phyloP scores from a whole-genome alignment of 352 stramenopile genomes.

The Pythium sukuiense region DNA sequence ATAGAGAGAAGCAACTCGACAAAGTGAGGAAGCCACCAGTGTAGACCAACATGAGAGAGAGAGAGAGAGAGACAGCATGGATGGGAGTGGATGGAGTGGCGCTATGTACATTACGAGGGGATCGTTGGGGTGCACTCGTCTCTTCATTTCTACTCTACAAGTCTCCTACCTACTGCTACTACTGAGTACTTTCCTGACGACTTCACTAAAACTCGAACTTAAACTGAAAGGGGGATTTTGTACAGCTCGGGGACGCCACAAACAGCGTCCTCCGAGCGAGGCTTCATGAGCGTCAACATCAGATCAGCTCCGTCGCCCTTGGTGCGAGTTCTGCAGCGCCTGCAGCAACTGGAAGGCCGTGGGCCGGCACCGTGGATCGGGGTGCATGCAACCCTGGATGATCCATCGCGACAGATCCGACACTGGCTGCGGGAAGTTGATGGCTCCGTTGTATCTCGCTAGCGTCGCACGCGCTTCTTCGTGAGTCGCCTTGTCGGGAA shows the following conservation, averaged over 20 bases:
- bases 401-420: constrained; percentile 67
- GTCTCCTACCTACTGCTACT: constrained; percentile 19
- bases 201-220: constrained; percentile 9
- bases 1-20: constrained; percentile 22
- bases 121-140: not conserved
- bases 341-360: constrained; percentile 63
- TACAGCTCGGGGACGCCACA: constrained; percentile 29
- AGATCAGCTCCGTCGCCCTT: constrained; percentile 11
- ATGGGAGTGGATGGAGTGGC: not conserved
- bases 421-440: constrained; percentile 43
- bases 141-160: constrained; percentile 30
- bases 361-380: constrained; percentile 60
- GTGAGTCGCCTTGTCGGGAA: constrained; percentile 54
- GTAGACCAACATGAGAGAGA: not conserved
- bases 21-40: not conserved
- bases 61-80: not conserved
- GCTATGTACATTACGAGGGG: not conserved
- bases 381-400: constrained; percentile 65
- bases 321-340: constrained; percentile 41
- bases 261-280: not conserved
- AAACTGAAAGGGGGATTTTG: constrained; percentile 29
- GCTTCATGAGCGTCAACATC: not conserved
- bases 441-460: constrained; percentile 31
- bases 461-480: constrained; percentile 40
- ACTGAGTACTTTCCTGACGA: constrained; percentile 8